Evolutionary conservation across 495 filamentous ascomycete species (phyloP).

Genomic region (Lichina pygmaea): DNA sequence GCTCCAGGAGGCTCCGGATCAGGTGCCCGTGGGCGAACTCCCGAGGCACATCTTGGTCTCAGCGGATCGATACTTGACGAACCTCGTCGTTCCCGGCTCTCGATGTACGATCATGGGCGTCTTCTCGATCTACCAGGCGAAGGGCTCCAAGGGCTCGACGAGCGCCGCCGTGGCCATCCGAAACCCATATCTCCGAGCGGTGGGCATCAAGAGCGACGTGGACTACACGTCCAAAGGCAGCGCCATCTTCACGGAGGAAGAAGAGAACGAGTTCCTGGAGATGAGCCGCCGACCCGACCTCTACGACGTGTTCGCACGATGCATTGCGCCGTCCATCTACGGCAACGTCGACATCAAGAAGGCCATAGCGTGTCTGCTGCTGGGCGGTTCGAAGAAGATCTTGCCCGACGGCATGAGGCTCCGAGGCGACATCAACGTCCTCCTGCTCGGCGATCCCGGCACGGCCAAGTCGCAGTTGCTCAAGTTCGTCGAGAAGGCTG

Average conservation of each 20-base stretch:
- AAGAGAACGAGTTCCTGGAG: constrained; percentile 93
- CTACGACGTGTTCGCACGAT: constrained; percentile 69
- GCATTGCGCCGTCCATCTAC: constrained; percentile 94
- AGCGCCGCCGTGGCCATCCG: constrained; percentile 68
- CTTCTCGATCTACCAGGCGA: constrained; percentile 88
- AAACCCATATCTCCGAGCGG: constrained; percentile 85
- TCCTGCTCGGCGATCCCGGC: constrained; percentile 90
- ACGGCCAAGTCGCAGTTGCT: constrained; percentile 95
- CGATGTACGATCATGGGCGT: constrained; percentile 90
- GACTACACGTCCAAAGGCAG: constrained; percentile 76
- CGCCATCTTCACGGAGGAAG: constrained; percentile 71
- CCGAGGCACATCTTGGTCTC: constrained; percentile 86
- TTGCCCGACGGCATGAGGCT: constrained; percentile 96
- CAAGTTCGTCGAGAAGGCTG: constrained; percentile 92
- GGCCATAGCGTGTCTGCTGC: constrained; percentile 80
- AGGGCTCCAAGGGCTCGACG: constrained; percentile 54
- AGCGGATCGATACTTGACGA: constrained; percentile 85
- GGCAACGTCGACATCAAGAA: constrained; percentile 95
- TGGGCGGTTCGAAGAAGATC: constrained; percentile 96
- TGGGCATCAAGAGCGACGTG: constrained; percentile 72
- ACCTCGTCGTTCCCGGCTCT: constrained; percentile 85
- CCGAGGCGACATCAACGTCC: constrained; percentile 93
- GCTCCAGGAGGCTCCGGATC: constrained; percentile 92
- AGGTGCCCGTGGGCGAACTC: constrained; percentile 90
- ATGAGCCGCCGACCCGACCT: constrained; percentile 76